phyloP scores from a whole-genome alignment of 257 asterid genomes.

The Solanum chaucha region DNA sequence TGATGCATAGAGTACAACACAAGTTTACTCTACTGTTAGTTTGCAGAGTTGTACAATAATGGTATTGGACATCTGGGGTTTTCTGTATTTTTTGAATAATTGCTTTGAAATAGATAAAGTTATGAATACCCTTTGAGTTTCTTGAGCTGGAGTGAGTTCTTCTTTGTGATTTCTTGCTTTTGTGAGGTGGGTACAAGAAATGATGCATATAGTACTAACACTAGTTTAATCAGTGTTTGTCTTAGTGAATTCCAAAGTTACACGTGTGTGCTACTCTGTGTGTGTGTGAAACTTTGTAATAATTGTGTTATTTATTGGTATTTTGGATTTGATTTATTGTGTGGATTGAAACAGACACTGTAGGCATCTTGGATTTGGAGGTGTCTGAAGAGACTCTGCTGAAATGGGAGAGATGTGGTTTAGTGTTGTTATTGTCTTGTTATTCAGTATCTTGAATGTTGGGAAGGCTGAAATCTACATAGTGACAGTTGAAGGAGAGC shows the following conservation, averaged over 20 bases:
- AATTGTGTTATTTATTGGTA: background rate
- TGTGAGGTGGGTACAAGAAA: background rate
- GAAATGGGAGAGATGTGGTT: conserved; percentile 41
- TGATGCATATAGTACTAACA: background rate
- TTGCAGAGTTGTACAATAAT: background rate
- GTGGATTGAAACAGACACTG: conserved; percentile 27
- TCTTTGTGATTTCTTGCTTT: background rate
- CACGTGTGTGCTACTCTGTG: background rate
- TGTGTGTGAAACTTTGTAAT: background rate
- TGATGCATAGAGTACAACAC: background rate
- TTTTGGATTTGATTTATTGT: background rate
- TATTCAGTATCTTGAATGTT: conserved; percentile 21
- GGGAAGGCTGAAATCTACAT: conserved; percentile 73
- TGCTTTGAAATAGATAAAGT: background rate
- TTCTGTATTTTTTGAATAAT: background rate
- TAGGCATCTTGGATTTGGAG: conserved; percentile 15
- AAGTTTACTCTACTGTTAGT: background rate
- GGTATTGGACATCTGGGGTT: background rate
- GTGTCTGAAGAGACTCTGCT: conserved; percentile 19
- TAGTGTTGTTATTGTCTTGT: conserved; percentile 18
- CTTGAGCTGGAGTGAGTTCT: background rate
- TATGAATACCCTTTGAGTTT: background rate
- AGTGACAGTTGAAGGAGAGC: conserved; percentile 88
- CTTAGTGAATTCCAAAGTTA: background rate
- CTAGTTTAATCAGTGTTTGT: background rate